A percentile compares a stretch with the other conserved stretches of the same genome.
phyloP scores from a whole-genome alignment of 352 stramenopile species.

The Globisporangium middletonii region DNA sequence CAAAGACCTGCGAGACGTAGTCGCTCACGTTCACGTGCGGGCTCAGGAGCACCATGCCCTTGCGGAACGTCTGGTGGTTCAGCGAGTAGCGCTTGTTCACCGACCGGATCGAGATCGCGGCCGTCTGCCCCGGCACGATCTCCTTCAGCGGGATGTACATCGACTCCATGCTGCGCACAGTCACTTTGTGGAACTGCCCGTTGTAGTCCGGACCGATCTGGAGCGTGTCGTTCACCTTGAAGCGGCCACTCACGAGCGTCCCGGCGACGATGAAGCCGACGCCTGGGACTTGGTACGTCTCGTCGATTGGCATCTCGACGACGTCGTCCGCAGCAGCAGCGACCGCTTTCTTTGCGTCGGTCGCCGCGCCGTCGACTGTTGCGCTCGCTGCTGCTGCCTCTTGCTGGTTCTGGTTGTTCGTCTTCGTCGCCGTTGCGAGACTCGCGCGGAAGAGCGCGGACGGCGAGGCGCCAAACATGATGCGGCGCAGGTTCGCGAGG shows the following conservation, averaged over 20 bases:
- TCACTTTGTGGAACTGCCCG: conserved; percentile 83
- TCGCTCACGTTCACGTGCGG: conserved; percentile 66
- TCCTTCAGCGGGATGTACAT: conserved; percentile 90
- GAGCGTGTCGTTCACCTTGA: conserved; percentile 85
- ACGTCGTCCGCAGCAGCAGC: conserved; percentile 22
- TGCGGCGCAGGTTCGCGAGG: conserved; percentile 64
- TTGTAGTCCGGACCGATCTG: conserved; percentile 89
- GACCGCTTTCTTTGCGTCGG: conserved; percentile 2
- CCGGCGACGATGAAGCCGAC: conserved; percentile 93
- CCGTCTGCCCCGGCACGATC: conserved; percentile 79
- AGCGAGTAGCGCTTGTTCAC: conserved; percentile 87
- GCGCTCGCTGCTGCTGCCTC: neutral
- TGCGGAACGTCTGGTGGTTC: conserved; percentile 81
- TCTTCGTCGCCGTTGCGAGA: conserved; percentile 56
- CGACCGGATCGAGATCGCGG: conserved; percentile 81
- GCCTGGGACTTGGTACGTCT: conserved; percentile 90
- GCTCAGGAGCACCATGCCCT: conserved; percentile 90
- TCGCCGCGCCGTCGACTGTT: neutral
- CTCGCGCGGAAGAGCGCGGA: conserved; percentile 66
- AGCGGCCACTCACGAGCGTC: conserved; percentile 89
- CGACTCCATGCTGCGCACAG: conserved; percentile 83
- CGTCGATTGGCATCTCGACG: conserved; percentile 85
- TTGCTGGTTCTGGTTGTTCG: conserved; percentile 42
- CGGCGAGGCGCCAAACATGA: conserved; percentile 65
- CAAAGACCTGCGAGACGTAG: conserved; percentile 84